A percentile compares a stretch with the other conserved stretches of the same genome.
Evolutionary conservation across 345 rosid genomes (phyloP).

Genomic region (Syzygium oleosum): DNA sequence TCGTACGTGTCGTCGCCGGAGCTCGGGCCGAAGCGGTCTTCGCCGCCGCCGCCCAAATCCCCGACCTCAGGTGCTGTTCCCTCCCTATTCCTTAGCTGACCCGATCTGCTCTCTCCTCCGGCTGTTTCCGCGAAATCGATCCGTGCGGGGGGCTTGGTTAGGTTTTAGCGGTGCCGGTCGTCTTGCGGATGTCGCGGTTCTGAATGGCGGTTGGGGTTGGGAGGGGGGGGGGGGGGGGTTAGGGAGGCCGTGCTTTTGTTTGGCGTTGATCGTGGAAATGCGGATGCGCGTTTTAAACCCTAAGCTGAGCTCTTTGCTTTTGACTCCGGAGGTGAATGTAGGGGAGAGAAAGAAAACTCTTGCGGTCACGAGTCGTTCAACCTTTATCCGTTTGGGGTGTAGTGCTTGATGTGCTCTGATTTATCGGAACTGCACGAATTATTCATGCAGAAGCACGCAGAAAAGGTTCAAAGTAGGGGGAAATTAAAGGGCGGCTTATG

Average conservation of each 20-base stretch:
- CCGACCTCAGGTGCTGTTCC: conserved; percentile 49
- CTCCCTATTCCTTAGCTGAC: conserved; percentile 11
- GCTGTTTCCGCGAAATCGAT: not conserved
- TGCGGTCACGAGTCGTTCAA: not conserved
- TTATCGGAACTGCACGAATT: not conserved
- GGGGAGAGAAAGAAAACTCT: not conserved
- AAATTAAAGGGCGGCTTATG: not conserved
- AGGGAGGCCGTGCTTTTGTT: not conserved
- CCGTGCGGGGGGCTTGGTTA: not conserved
- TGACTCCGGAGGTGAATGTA: not conserved
- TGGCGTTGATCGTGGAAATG: not conserved
- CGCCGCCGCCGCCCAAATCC: conserved; percentile 55
- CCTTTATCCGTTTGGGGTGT: not conserved
- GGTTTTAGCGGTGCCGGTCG: not conserved
- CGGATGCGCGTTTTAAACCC: not conserved
- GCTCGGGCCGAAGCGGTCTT: conserved; percentile 54
- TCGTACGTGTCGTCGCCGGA: conserved; percentile 79
- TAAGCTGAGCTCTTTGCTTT: not conserved
- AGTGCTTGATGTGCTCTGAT: not conserved
- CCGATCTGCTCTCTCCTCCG: conserved; percentile 22
- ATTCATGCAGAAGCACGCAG: not conserved
- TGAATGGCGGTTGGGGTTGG: not conserved
- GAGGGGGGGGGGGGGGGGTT: not conserved
- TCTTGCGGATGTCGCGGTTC: not conserved
- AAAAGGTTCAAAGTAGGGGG: not conserved